Evolutionary conservation across 257 asterid species (phyloP).

Genomic region (Leonotis leonurus): DNA sequence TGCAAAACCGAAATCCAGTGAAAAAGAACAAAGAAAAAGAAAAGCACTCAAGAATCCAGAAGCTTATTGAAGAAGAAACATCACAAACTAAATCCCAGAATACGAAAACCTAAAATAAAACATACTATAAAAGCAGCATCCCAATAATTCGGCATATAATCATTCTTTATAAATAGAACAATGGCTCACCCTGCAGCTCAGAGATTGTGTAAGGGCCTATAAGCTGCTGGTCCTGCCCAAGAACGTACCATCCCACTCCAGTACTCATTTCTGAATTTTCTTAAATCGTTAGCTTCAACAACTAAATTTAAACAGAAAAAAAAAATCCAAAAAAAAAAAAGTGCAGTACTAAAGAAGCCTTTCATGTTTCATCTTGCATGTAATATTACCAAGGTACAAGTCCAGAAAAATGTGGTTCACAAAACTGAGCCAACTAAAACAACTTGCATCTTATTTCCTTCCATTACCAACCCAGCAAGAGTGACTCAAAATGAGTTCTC

Average conservation of each 20-base stretch:
- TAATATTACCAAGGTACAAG: not conserved
- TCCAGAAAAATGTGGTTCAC: not conserved
- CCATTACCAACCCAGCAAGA: not conserved
- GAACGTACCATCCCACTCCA: conserved; percentile 80
- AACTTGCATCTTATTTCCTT: not conserved
- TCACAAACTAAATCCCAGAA: conserved; percentile 18
- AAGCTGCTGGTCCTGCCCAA: conserved; percentile 63
- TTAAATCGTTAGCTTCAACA: conserved; percentile 25
- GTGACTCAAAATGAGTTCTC: not conserved
- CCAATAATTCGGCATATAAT: conserved; percentile 1
- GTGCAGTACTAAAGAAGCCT: not conserved
- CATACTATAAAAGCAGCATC: not conserved
- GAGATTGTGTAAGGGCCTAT: conserved; percentile 76
- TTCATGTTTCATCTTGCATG: not conserved
- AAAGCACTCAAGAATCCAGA: conserved; percentile 19
- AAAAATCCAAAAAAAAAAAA: not conserved
- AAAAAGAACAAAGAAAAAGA: conserved; percentile 11
- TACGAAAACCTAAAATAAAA: conserved; percentile 11
- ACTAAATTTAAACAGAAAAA: not conserved
- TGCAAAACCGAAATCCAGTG: conserved; percentile 23
- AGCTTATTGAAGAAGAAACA: conserved; percentile 21
- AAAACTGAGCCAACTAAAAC: not conserved
- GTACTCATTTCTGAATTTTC: conserved; percentile 29
- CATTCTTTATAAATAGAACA: not conserved
- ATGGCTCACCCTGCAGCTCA: conserved; percentile 69